Percentiles rank a stretch among this genome's conserved stretches.
These are phyloP conservation scores for Aphanocladium album DNA, from an alignment of 2,329 filamentous ascomycete genomes.

Conservation along the genomic window DNA sequence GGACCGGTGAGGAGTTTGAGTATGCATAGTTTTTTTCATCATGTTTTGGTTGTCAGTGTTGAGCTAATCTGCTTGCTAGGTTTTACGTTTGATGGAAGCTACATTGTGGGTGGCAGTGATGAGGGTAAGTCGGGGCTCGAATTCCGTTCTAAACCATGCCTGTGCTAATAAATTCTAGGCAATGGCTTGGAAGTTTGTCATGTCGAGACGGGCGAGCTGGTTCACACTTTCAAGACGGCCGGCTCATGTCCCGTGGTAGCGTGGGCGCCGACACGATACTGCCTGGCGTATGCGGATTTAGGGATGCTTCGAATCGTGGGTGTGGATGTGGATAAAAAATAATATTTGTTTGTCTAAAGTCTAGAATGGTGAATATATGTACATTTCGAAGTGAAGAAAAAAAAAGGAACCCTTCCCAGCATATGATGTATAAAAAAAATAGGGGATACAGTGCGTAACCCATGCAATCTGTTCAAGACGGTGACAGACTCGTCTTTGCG, in stretches of 20 bases:
- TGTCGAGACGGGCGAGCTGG: conserved; percentile 66
- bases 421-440: not conserved
- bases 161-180: conserved; percentile 30
- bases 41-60: not conserved
- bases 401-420: not conserved
- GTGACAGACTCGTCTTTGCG: too few relatives aligned
- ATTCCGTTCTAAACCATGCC: not conserved
- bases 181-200: conserved; percentile 65
- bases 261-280: conserved; percentile 73
- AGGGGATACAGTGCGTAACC: not conserved
- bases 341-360: conserved; percentile 1
- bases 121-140: conserved; percentile 46
- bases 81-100: conserved; percentile 75
- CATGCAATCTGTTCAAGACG: not conserved
- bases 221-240: conserved; percentile 66
- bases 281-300: conserved; percentile 67
- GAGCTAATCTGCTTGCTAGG: conserved; percentile 34
- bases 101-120: conserved; percentile 67
- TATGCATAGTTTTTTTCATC: conserved; percentile 21
- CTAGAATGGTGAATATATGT: not conserved
- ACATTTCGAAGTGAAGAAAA: not conserved
- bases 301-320: conserved; percentile 66
- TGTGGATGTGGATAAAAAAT: conserved; percentile 43
- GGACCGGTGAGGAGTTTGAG: conserved; percentile 66
- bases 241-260: conserved; percentile 62